Evolutionary conservation across 139 green algal species (phyloP), one percentile per base, ranked within the genome.

Genomic region (Chlorella sorokiniana): DNA sequence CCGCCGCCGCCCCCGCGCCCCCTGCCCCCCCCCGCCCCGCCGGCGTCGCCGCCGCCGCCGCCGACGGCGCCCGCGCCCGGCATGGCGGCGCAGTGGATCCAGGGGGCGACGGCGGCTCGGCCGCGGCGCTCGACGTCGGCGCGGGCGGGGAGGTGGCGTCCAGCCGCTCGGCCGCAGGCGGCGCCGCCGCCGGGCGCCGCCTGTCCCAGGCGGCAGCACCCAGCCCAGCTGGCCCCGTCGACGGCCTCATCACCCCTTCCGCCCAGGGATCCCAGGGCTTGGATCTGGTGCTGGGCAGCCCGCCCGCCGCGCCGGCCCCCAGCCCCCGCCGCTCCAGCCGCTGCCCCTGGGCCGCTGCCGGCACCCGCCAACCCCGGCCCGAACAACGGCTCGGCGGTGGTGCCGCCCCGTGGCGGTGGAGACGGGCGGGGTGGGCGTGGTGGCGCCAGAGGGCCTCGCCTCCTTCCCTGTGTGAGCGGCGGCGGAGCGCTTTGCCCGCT

Each of bases 391-490:
- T n/a, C n/a, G 69, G 42, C 71, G 4, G 45, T 64, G 71, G 29
- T 64, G 20, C 44, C 71, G 2, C 7, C 37, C 0, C 22, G 52
- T 69, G 38, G 20, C 73, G 0, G 2, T 29, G 23, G 14, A 79
- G 54, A 69, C 51, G 9, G 51, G 63, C 7, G 73, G 73, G 2
- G 37, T 79, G 54, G 73, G 73, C 2, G 54, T 79, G 52, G 52
- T 69, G 73, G 52, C 73, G 3, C 73, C 73, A 1, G 73, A 79
- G 29, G 73, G 73, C 37, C 5, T 69, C 27, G 25, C 38, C 18
- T 44, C 73, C 52, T 33, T 64, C 9, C 54, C 73, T 41, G 37
- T 79, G 73, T 79, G 73, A 79, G 73, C 51, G 38, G 7, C 44
- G 18, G 0, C 0, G 37, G 38, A 11, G 20, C 22, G 59, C 7